Conservation (phyloP, 768 basidiomycete genomes). For the Leccinum uliginosum region DNA sequence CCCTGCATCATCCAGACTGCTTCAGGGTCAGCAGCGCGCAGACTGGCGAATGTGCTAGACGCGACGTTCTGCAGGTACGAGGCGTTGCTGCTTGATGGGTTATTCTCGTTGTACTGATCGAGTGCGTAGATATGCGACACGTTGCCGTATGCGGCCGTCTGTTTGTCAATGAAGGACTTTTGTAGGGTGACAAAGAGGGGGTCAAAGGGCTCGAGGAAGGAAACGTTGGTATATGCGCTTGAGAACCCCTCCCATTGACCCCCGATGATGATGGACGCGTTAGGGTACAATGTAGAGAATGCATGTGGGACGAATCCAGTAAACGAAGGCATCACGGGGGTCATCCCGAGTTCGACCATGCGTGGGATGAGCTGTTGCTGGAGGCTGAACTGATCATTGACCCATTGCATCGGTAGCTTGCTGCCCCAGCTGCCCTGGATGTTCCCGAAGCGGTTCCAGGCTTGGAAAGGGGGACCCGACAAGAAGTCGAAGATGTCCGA, state of each 20-base stretch:
- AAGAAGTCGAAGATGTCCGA: constrained; percentile 33
- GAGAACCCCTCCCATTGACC: constrained; percentile 36
- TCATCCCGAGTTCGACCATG: constrained; percentile 26
- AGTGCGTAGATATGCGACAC: constrained; percentile 41
- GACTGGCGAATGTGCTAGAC: constrained; percentile 32
- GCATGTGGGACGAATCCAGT: constrained; percentile 39
- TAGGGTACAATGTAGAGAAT: constrained; percentile 7
- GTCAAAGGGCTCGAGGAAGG: constrained; percentile 23
- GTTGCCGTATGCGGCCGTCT: constrained; percentile 31
- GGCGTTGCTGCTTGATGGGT: constrained; percentile 31
- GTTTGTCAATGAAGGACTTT: constrained; percentile 31
- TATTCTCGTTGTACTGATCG: constrained; percentile 16
- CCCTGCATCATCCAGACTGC: constrained; percentile 42
- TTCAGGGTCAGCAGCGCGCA: constrained; percentile 37
- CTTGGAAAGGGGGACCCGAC: constrained; percentile 28
- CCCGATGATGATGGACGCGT: constrained; percentile 13
- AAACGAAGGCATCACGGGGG: constrained; percentile 38
- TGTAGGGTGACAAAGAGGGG: constrained; percentile 35
- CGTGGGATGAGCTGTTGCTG: constrained; percentile 33
- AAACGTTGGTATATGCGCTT: constrained; percentile 29
- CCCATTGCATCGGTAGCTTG: constrained; percentile 25
- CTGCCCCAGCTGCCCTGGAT: constrained; percentile 39
- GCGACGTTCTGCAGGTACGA: constrained; percentile 33
- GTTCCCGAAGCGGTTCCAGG: constrained; percentile 39
- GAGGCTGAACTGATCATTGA: constrained; percentile 28